Evolutionary conservation across 2,329 filamentous ascomycete species (phyloP), one percentile per base, ranked within the genome.

Genomic region (Zymoseptoria brevis): DNA sequence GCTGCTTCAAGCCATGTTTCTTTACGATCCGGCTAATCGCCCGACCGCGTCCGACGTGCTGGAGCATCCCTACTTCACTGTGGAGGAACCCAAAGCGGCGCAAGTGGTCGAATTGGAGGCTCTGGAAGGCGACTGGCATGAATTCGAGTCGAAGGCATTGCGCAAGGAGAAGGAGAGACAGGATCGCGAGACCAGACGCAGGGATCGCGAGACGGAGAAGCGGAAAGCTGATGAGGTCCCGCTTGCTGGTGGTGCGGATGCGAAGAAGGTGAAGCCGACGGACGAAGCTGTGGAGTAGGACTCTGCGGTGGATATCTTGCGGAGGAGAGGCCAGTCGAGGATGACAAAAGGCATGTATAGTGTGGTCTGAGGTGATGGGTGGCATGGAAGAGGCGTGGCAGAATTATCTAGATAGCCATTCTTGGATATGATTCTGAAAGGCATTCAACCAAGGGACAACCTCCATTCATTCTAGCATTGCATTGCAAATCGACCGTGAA

Each of bases 71-170:
- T 99, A 99, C 76, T 99, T 99, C 71, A 86, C 83, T 4, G 80
- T 80, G 45, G 94, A 99, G 75, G 86, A 90, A 66, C 93, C 94
- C 19, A 74, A 79, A 57, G 80, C 92, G 21, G 83, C 83, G 69
- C 90, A 95, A 70, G 89, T 91, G 49, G 79, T 87, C 64, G 92
- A 96, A 85, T 82, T 99, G 54, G 85, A 87, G 60, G 79, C 86
- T 54, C 81, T 99, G 29, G 85, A 94, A 67, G 94, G 94, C 21
- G 94, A 99, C 68, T 99, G 94, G 94, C 94, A 99, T 72, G 94
- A 99, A 72, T 96, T 97, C 69, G 94, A 99, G 76, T 96, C 90
- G 58, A 99, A 99, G 76, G 92, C 91, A 16, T 80, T 96, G 24
- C 83, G 94, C 30, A 94, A 94, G 67, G 92, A 96, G 73, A 93